Conservation (phyloP, 2,329 filamentous ascomycete species). For the Diplodia intermedia region DNA sequence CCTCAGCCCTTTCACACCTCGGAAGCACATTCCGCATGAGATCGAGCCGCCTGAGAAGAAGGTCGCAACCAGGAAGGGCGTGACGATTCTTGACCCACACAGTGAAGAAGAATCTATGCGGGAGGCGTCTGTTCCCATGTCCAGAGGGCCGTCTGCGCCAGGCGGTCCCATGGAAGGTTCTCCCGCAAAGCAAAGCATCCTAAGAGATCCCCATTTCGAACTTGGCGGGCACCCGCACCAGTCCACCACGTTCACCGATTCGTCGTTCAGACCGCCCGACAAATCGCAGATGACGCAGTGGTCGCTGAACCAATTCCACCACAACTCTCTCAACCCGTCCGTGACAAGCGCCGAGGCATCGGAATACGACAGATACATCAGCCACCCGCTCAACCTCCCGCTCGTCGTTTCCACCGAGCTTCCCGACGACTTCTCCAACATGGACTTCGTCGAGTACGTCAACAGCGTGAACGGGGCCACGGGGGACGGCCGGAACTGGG, state of each 20-base stretch:
- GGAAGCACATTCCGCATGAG: constrained; percentile 50
- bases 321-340: constrained; percentile 83
- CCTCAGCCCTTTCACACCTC: constrained; percentile 85
- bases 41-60: constrained; percentile 64
- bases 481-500: constrained; percentile 53
- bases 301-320: constrained; percentile 85
- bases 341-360: constrained; percentile 78
- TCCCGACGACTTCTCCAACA: constrained; percentile 60
- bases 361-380: constrained; percentile 89
- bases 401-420: constrained; percentile 76
- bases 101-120: constrained; percentile 43
- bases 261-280: constrained; percentile 64
- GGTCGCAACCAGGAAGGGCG: constrained; percentile 66
- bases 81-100: constrained; percentile 71
- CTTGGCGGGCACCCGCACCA: constrained; percentile 37
- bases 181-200: constrained; percentile 50
- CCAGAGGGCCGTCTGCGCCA: constrained; percentile 35
- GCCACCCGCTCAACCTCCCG: constrained; percentile 86
- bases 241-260: constrained; percentile 38
- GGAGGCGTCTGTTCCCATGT: constrained; percentile 11
- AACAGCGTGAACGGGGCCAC: constrained; percentile 71
- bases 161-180: constrained; percentile 42
- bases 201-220: constrained; percentile 50
- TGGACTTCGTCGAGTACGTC: constrained; percentile 82
- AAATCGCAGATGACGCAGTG: constrained; percentile 85